phyloP scores from a whole-genome alignment of 2,329 filamentous ascomycete species.

The Cladosporium sp. region DNA sequence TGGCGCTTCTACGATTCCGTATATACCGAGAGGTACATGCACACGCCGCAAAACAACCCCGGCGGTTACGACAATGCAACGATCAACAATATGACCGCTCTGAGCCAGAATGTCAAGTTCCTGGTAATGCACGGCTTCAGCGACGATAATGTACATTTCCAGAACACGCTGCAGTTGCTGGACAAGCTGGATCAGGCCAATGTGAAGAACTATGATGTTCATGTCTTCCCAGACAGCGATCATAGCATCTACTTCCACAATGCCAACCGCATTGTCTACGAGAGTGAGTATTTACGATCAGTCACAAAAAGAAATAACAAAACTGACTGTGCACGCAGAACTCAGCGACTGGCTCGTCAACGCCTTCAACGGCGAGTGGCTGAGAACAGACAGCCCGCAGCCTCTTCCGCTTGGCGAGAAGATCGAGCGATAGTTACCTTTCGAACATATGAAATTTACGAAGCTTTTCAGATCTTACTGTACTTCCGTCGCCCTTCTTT shows the following conservation, averaged over 20 bases:
- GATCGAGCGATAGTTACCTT: conserved; percentile 1
- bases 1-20: conserved; percentile 94
- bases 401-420: conserved; percentile 33
- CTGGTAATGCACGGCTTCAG: conserved; percentile 94
- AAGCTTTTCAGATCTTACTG: not conserved
- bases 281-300: conserved; percentile 61
- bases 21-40: conserved; percentile 97
- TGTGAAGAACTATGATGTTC: conserved; percentile 92
- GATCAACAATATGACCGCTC: conserved; percentile 68
- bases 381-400: conserved; percentile 52
- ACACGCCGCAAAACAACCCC: conserved; percentile 78
- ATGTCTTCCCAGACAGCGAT: conserved; percentile 94
- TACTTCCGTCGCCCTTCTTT: too few relatives aligned
- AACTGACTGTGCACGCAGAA: conserved; percentile 46
- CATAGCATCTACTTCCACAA: conserved; percentile 95
- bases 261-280: conserved; percentile 85
- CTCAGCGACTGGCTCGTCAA: conserved; percentile 90
- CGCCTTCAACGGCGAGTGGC: conserved; percentile 96
- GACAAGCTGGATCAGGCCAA: conserved; percentile 78
- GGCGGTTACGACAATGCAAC: conserved; percentile 71
- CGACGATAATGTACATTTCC: conserved; percentile 97
- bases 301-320: not conserved
- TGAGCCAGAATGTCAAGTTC: conserved; percentile 77
- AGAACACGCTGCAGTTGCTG: conserved; percentile 83
- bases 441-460: not conserved